A percentile compares a stretch with the other conserved stretches of the same genome.
These are phyloP conservation scores for Alternaria infectoria DNA, from an alignment of 2,329 filamentous ascomycete genomes.

Conservation along the genomic window DNA sequence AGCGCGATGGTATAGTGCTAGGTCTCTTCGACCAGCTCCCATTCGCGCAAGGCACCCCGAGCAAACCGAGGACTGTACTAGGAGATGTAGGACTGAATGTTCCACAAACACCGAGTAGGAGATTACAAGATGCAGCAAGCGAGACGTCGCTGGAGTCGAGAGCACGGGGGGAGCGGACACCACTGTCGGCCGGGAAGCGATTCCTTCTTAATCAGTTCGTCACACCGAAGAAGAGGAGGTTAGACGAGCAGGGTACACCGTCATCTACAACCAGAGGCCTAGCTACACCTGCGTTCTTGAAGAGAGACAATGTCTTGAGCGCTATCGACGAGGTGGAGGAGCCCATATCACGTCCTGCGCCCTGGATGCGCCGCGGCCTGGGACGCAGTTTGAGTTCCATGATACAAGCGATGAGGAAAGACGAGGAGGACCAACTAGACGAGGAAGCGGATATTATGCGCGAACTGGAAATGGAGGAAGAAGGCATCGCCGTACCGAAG, in stretches of 20 bases:
- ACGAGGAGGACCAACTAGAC: slow-evolving; percentile 61
- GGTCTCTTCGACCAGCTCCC: slow-evolving; percentile 77
- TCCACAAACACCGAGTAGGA: slow-evolving; percentile 50
- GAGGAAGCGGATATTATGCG: slow-evolving; percentile 76
- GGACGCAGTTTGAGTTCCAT: slow-evolving; percentile 75
- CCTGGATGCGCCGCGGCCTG: slow-evolving; percentile 56
- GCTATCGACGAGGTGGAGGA: slow-evolving; percentile 62
- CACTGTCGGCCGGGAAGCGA: slow-evolving; percentile 64
- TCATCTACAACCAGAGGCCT: slow-evolving; percentile 53
- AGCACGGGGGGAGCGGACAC: slow-evolving; percentile 52
- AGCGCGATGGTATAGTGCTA: slow-evolving; percentile 76
- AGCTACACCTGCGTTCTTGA: slow-evolving; percentile 74
- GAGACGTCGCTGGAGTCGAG: slow-evolving; percentile 37
- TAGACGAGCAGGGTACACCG: slow-evolving; percentile 48
- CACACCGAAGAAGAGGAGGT: slow-evolving; percentile 61
- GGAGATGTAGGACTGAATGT: slow-evolving; percentile 41
- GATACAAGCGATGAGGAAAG: slow-evolving; percentile 71
- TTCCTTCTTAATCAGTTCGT: slow-evolving; percentile 68
- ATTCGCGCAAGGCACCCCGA: slow-evolving; percentile 52
- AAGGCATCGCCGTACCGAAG: slow-evolving; percentile 30
- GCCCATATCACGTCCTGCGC: slow-evolving; percentile 41
- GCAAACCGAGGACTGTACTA: slow-evolving; percentile 40
- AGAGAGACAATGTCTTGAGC: slow-evolving; percentile 59
- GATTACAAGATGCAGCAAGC: slow-evolving; percentile 26
- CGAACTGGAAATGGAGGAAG: slow-evolving; percentile 67